phyloP scores from a whole-genome alignment of 1,139 yeast genomes.

The Keqinozyma sinolaborantium region DNA sequence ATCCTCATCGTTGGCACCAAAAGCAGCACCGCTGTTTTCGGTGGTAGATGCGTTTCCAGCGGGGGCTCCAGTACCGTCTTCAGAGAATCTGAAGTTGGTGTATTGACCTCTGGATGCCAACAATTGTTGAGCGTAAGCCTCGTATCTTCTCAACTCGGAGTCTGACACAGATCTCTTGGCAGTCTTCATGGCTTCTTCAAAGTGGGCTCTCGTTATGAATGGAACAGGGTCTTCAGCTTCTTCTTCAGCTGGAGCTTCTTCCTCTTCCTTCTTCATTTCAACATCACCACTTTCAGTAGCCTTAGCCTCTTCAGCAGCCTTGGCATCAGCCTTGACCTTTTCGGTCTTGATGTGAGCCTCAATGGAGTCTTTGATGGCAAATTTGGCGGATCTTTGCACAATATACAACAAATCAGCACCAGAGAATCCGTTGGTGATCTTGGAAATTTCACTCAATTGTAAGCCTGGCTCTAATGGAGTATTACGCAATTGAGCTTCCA shows the following conservation, averaged over 20 bases:
- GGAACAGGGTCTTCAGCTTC: constrained; percentile 92
- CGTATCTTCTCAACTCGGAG: constrained; percentile 97
- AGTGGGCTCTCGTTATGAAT: constrained; percentile 85
- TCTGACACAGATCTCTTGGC: constrained; percentile 97
- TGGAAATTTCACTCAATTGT: constrained; percentile 83
- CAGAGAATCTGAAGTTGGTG: constrained; percentile 70
- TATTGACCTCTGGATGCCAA: constrained; percentile 94
- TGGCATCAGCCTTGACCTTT: constrained; percentile 41
- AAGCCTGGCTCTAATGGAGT: constrained; percentile 98
- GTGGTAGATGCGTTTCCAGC: constrained; percentile 12
- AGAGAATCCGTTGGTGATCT: constrained; percentile 91
- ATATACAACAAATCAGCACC: constrained; percentile 99
- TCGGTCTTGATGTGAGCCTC: constrained; percentile 67
- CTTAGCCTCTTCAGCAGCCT: constrained; percentile 24
- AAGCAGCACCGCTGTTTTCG: constrained; percentile 26
- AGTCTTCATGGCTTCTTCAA: constrained; percentile 99
- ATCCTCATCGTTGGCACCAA: constrained; percentile 80
- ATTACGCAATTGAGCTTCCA: constrained; percentile 94
- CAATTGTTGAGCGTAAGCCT: constrained; percentile 96
- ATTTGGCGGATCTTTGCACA: constrained; percentile 97
- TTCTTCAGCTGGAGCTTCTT: constrained; percentile 43
- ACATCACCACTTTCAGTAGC: constrained; percentile 49
- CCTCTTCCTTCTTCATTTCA: constrained; percentile 44
- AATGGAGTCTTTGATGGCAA: constrained; percentile 96
- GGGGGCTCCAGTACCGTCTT: constrained; percentile 36